Percentiles rank a stretch among this genome's conserved stretches.
Conservation (phyloP, 2,329 filamentous ascomycete species). For the Exophiala dermatitidis region DNA sequence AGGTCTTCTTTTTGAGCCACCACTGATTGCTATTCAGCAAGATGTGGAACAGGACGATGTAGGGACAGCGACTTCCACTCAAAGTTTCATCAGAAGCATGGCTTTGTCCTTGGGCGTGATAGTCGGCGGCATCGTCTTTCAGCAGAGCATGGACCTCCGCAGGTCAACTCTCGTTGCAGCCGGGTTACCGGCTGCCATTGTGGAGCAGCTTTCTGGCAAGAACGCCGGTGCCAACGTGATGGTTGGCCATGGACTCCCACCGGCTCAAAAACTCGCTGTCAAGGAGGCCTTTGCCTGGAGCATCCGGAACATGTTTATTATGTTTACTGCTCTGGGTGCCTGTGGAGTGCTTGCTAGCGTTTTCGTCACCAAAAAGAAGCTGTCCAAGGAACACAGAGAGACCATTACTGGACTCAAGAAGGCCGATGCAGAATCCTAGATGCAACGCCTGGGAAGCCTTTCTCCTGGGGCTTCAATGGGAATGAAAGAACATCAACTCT, state of each 20-base stretch:
- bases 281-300: slow-evolving; percentile 38
- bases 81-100: slow-evolving; percentile 54
- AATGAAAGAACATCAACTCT: no score
- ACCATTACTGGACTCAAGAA: slow-evolving; percentile 41
- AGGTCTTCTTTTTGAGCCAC: slow-evolving; percentile 49
- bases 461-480: no score
- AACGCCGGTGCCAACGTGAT: slow-evolving; percentile 30
- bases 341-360: slow-evolving; percentile 26
- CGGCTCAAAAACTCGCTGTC: slow-evolving; percentile 34
- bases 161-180: slow-evolving; percentile 20
- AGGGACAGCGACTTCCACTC: slow-evolving; percentile 56
- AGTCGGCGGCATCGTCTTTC: slow-evolving; percentile 48
- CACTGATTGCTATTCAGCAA: slow-evolving; percentile 51
- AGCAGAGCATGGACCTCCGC: slow-evolving; percentile 32
- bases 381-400: slow-evolving; percentile 38
- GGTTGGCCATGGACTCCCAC: slow-evolving; percentile 25
- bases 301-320: slow-evolving; percentile 46
- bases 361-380: slow-evolving; percentile 34
- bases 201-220: slow-evolving; percentile 20
- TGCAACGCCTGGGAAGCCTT: no score
- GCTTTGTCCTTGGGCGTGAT: slow-evolving; percentile 53
- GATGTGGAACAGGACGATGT: slow-evolving; percentile 43
- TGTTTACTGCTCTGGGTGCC: slow-evolving; percentile 27
- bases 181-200: slow-evolving; percentile 25
- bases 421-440: slow-evolving; percentile 3